Evolutionary conservation across 768 basidiomycete genomes (phyloP), one percentile per base, ranked within the genome.

Genomic region (Pisolithus marmoratus): DNA sequence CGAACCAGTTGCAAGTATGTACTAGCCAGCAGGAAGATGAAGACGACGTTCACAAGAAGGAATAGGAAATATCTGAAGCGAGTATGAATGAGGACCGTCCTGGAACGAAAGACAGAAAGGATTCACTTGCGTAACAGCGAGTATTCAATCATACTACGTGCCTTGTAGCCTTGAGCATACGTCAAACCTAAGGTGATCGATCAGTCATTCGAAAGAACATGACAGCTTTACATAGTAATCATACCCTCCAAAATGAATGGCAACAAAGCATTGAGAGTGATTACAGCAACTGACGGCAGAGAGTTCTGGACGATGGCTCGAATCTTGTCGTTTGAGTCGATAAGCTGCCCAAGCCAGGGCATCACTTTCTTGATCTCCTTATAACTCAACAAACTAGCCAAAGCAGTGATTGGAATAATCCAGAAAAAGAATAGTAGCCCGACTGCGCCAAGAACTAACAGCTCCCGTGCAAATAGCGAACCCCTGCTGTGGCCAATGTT

Each of bases 261-360:
- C 11, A 97, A 63, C 26, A 88, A 55, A 1, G 90, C 93, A 68
- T 98, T 99, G 62, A 98, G 78, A 0, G 80, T 80, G 57, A 94
- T 93, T 75, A 98, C 82, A 2, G 87, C 95, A 48, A 94, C 78
- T 23, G 88, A 88, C 2, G 96, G 95, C 47, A 99, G 72, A 1
- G 94, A 94, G 57, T 94, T 98, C 70, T 97, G 94, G 20, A 97
- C 90, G 38, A 99, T 79, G 0, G 90, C 93, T 22, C 85, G 80
- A 20, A 96, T 70, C 54, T 84, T 82, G 38, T 82, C 83, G 59
- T 88, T 93, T 48, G 77, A 76, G 54, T 96, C 89, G 58, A 99
- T 93, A 9, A 93, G 64, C n/a, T 67, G 61, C 2, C 88, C 92
- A 3, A 99, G 74, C 85, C 92, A 90, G 0, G 96, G 96, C 74